Percentiles rank a stretch among this genome's conserved stretches.
Conservation (phyloP, 257 asterid species). For the Fraxinus pennsylvanica region DNA sequence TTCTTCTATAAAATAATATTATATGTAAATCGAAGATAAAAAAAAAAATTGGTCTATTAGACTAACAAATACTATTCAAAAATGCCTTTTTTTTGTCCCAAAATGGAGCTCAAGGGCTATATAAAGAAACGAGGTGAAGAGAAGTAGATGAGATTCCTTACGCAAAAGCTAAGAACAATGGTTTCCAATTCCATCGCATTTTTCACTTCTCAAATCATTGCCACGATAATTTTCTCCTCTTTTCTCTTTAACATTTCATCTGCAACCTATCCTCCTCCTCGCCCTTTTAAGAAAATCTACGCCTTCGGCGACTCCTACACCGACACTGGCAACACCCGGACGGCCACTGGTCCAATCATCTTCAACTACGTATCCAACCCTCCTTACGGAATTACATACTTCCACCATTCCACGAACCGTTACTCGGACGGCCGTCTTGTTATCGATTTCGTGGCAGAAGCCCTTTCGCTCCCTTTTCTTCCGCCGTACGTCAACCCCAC, state of each 20-base stretch:
- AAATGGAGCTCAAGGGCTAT: no score
- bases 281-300: conserved; percentile 39
- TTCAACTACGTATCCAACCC: conserved; percentile 43
- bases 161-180: conserved; percentile 3
- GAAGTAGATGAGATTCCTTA: no score
- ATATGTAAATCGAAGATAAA: no score
- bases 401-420: conserved; percentile 54
- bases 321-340: conserved; percentile 54
- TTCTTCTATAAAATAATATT: no score
- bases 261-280: conserved; percentile 18
- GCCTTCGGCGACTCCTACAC: conserved; percentile 61
- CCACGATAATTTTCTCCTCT: neutral
- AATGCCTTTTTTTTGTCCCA: no score
- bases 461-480: conserved; percentile 40
- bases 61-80: no score
- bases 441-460: conserved; percentile 45
- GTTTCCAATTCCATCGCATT: neutral
- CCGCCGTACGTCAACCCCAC: conserved; percentile 37
- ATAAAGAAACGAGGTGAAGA: neutral
- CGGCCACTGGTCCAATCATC: conserved; percentile 40
- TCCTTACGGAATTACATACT: conserved; percentile 50
- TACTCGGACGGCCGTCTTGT: conserved; percentile 56
- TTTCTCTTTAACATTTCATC: neutral
- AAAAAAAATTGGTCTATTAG: no score
- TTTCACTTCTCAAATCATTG: neutral